These are phyloP conservation scores for Raffaelea ambrosiae DNA, from an alignment of 2,329 filamentous ascomycete genomes.

Conservation along the genomic window DNA sequence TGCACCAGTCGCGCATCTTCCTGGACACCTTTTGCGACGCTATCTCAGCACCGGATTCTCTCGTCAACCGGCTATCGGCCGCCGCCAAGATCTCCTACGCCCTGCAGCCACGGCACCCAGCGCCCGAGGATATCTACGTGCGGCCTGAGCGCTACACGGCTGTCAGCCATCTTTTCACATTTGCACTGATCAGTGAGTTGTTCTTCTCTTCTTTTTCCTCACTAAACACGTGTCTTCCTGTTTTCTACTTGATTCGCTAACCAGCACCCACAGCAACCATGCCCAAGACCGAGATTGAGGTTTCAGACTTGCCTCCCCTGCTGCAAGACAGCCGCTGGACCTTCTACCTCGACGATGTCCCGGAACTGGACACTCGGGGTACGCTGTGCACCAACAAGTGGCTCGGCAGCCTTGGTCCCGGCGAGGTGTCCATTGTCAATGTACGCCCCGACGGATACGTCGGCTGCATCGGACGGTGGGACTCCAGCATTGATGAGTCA, in stretches of 20 bases:
- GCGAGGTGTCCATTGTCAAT: slow-evolving; percentile 56
- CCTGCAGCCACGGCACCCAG: slow-evolving; percentile 45
- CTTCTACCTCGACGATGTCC: slow-evolving; percentile 60
- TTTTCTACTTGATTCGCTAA: slow-evolving; percentile 16
- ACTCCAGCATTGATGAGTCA: slow-evolving; percentile 39
- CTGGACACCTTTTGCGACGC: slow-evolving; percentile 49
- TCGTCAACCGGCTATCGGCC: slow-evolving; percentile 51
- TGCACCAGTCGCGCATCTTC: slow-evolving; percentile 45
- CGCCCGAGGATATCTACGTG: slow-evolving; percentile 56
- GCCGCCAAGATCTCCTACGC: slow-evolving; percentile 55
- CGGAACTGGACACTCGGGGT: slow-evolving; percentile 44
- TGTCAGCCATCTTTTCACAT: slow-evolving; percentile 62
- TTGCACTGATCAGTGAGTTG: slow-evolving; percentile 54
- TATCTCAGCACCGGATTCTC: slow-evolving; percentile 40
- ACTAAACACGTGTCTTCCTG: no score
- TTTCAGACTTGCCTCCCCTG: slow-evolving; percentile 53
- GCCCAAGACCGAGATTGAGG: slow-evolving; percentile 54
- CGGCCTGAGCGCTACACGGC: slow-evolving; percentile 61
- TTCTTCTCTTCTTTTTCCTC: not conserved
- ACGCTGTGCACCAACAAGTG: slow-evolving; percentile 58
- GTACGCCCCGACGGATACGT: slow-evolving; percentile 69
- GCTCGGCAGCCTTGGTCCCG: slow-evolving; percentile 48
- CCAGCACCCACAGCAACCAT: slow-evolving; percentile 37
- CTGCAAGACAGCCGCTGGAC: slow-evolving; percentile 62
- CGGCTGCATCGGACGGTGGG: slow-evolving; percentile 51